Percentiles rank a stretch among this genome's conserved stretches.
Conservation (phyloP, 1,284 basidiomycete genomes). For the Schizophyllum commune region DNA sequence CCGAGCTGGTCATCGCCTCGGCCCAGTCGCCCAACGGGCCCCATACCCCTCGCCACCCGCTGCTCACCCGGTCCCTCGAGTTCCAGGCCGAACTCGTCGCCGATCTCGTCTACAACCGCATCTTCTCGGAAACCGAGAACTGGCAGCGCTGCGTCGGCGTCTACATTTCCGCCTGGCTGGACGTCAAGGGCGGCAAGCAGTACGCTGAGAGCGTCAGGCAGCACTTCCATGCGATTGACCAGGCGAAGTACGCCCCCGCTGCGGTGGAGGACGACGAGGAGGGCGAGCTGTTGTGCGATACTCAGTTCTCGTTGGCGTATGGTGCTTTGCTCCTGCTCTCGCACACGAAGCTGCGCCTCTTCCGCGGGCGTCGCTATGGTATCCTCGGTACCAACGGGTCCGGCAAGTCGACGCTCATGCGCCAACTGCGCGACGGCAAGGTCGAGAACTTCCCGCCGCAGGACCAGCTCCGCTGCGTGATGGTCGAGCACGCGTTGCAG, state of each 20-base stretch:
- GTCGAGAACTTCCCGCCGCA: conserved; percentile 95
- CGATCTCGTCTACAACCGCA: conserved; percentile 67
- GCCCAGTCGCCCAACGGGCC: conserved; percentile 39
- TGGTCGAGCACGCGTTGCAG: conserved; percentile 96
- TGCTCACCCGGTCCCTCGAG: conserved; percentile 48
- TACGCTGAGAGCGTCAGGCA: conserved; percentile 63
- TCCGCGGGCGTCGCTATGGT: conserved; percentile 91
- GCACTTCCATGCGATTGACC: conserved; percentile 73
- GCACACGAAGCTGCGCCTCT: conserved; percentile 87
- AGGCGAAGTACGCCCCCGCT: conserved; percentile 43
- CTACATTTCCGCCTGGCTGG: conserved; percentile 69
- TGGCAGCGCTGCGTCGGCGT: conserved; percentile 74
- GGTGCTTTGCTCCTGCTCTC: conserved; percentile 93
- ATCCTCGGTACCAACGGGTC: conserved; percentile 94
- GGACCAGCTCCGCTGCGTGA: conserved; percentile 79
- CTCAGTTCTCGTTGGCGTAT: conserved; percentile 94
- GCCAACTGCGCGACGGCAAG: conserved; percentile 91
- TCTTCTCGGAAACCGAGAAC: conserved; percentile 51
- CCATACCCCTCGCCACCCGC: conserved; percentile 36
- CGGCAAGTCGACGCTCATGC: conserved; percentile 95
- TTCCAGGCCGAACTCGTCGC: conserved; percentile 72
- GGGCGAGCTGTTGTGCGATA: conserved; percentile 86
- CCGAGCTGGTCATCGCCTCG: conserved; percentile 36
- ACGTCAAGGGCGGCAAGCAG: conserved; percentile 32
- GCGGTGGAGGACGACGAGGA: conserved; percentile 53